Percentiles rank a stretch among this genome's conserved stretches.
These are phyloP conservation scores for Metarhizium brunneum DNA, from an alignment of 2,329 filamentous ascomycete genomes.

Conservation along the genomic window DNA sequence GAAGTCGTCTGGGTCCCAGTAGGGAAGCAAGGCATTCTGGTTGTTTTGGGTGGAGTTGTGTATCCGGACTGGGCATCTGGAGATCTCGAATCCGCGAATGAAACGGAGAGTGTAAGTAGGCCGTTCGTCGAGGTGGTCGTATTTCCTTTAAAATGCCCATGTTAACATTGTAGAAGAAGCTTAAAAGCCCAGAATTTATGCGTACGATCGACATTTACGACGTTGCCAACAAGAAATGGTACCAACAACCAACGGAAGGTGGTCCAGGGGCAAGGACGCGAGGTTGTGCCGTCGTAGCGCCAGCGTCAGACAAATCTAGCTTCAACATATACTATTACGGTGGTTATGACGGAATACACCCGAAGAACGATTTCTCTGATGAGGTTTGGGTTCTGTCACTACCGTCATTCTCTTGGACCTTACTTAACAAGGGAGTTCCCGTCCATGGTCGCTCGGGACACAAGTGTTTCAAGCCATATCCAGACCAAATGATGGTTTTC, in stretches of 20 bases:
- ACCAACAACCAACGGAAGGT: slow-evolving; percentile 55
- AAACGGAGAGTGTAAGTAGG: slow-evolving; percentile 22
- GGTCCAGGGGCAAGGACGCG: slow-evolving; percentile 50
- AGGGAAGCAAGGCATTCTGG: slow-evolving; percentile 63
- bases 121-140: neutral
- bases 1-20: slow-evolving; percentile 71
- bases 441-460: slow-evolving; percentile 60
- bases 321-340: slow-evolving; percentile 83
- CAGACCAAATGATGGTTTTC: slow-evolving; percentile 71
- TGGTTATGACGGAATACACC: slow-evolving; percentile 52
- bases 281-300: slow-evolving; percentile 67
- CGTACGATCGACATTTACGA: slow-evolving; percentile 69
- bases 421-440: slow-evolving; percentile 33
- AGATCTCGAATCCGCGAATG: slow-evolving; percentile 17
- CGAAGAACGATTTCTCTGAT: slow-evolving; percentile 35
- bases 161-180: slow-evolving; percentile 31
- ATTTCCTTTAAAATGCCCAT: neutral
- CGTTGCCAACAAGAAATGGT: slow-evolving; percentile 59
- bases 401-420: slow-evolving; percentile 73
- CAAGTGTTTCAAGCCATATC: slow-evolving; percentile 65
- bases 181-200: slow-evolving; percentile 62
- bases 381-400: slow-evolving; percentile 76
- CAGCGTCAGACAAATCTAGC: slow-evolving; percentile 60
- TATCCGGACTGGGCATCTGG: slow-evolving; percentile 41
- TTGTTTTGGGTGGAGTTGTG: slow-evolving; percentile 68